Evolutionary conservation across 306 rosid genomes (phyloP).

Genomic region (Vicia villosa): DNA sequence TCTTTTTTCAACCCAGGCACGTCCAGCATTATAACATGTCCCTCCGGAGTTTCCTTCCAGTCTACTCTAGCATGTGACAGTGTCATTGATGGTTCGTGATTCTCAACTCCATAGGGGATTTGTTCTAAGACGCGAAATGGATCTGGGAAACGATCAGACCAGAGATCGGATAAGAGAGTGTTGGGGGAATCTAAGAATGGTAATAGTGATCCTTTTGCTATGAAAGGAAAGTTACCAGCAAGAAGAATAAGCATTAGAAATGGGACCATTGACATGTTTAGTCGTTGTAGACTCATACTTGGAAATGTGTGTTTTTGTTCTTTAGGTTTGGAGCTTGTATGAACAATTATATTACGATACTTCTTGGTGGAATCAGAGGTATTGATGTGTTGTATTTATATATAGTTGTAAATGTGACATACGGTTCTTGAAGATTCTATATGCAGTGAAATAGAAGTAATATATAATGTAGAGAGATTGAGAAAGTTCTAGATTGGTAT

Average conservation of each 20-base stretch:
- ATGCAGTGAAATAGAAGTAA: too few relatives aligned
- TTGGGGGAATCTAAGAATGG: slow-evolving; percentile 56
- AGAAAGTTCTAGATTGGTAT: slow-evolving; percentile 46
- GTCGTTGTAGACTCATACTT: slow-evolving; percentile 37
- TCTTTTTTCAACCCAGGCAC: too few relatives aligned
- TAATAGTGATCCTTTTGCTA: slow-evolving; percentile 50
- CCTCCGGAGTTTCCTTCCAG: too few relatives aligned
- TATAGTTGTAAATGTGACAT: background rate
- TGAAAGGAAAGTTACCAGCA: slow-evolving; percentile 27
- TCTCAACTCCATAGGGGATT: too few relatives aligned
- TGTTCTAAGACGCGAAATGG: too few relatives aligned
- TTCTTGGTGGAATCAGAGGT: background rate
- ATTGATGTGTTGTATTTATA: slow-evolving; percentile 12
- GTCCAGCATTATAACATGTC: too few relatives aligned
- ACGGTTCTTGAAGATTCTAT: slow-evolving; percentile 44
- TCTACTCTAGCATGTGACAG: too few relatives aligned
- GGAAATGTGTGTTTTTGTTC: slow-evolving; percentile 11
- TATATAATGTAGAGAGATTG: slow-evolving; percentile 16
- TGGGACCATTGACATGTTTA: background rate
- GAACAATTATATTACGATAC: too few relatives aligned
- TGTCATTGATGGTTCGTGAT: too few relatives aligned
- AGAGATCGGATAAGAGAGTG: too few relatives aligned
- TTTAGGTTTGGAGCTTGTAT: too few relatives aligned
- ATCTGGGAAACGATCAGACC: too few relatives aligned
- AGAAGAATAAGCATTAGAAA: slow-evolving; percentile 34